Percentiles rank a stretch among this genome's conserved stretches.
phyloP scores from a whole-genome alignment of 2,329 filamentous ascomycete species.

The Talaromyces verruculosus region DNA sequence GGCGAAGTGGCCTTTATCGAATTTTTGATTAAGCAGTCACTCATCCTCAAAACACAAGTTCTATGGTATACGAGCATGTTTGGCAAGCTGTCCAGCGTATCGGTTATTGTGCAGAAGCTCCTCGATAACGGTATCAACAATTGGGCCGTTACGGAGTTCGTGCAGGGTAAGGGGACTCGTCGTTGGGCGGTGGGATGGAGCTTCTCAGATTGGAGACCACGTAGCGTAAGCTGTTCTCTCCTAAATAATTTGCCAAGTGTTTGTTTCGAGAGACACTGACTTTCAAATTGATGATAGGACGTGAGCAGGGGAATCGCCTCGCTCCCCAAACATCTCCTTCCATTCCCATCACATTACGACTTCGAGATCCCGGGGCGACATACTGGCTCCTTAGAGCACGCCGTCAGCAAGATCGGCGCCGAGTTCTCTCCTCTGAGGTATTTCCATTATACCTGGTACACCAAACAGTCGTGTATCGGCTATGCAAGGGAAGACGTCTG shows the following conservation, averaged over 20 bases:
- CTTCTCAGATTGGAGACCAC: constrained; percentile 67
- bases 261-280: constrained; percentile 6
- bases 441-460: constrained; percentile 66
- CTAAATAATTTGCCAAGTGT: not conserved
- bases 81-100: constrained; percentile 72
- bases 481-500: constrained; percentile 70
- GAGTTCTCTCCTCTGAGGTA: constrained; percentile 60
- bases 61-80: constrained; percentile 93
- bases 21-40: constrained; percentile 69
- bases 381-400: constrained; percentile 30
- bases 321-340: constrained; percentile 53
- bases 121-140: constrained; percentile 64
- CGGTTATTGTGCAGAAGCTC: constrained; percentile 60
- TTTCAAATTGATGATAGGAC: constrained; percentile 22
- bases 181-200: constrained; percentile 91
- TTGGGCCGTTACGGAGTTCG: constrained; percentile 77
- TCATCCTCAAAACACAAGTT: constrained; percentile 59
- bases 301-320: constrained; percentile 43
- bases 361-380: constrained; percentile 38
- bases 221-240: constrained; percentile 41
- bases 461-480: constrained; percentile 57
- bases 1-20: constrained; percentile 75
- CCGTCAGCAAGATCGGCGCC: constrained; percentile 44
- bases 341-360: constrained; percentile 52
- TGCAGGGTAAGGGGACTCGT: constrained; percentile 74